Percentiles rank a stretch among this genome's conserved stretches.
Evolutionary conservation across 345 rosid genomes (phyloP).

Genomic region (Linum lewisii): DNA sequence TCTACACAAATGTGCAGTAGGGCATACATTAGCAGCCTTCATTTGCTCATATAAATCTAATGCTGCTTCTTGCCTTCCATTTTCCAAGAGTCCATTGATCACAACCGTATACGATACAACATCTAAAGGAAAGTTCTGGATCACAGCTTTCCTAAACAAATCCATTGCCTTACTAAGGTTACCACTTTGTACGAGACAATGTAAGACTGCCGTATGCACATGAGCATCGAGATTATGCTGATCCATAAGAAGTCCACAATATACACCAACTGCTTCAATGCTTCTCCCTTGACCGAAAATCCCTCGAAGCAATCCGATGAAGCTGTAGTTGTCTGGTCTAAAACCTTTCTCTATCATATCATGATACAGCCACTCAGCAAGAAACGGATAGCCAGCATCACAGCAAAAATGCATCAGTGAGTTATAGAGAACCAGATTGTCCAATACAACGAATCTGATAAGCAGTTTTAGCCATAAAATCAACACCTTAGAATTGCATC

Average conservation of each 20-base stretch:
- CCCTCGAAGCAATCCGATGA: constrained; percentile 44
- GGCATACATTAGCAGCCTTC: constrained; percentile 43
- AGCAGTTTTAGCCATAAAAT: constrained; percentile 26
- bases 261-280: constrained; percentile 39
- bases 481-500: constrained; percentile 32
- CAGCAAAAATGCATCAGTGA: constrained; percentile 41
- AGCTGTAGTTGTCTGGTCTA: constrained; percentile 45
- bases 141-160: constrained; percentile 37
- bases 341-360: constrained; percentile 40
- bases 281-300: constrained; percentile 32
- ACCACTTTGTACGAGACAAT: constrained; percentile 42
- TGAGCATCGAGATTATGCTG: constrained; percentile 38
- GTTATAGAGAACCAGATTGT: constrained; percentile 45
- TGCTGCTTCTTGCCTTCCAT: constrained; percentile 47
- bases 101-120: constrained; percentile 55
- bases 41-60: constrained; percentile 31
- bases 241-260: constrained; percentile 27
- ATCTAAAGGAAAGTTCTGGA: constrained; percentile 41
- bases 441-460: constrained; percentile 19
- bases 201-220: constrained; percentile 47
- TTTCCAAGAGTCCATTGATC: constrained; percentile 46
- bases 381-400: constrained; percentile 34
- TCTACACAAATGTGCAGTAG: constrained; percentile 30
- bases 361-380: constrained; percentile 35
- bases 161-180: constrained; percentile 31